Conservation (phyloP, 768 basidiomycete genomes). For the Steccherinum ochraceum region DNA sequence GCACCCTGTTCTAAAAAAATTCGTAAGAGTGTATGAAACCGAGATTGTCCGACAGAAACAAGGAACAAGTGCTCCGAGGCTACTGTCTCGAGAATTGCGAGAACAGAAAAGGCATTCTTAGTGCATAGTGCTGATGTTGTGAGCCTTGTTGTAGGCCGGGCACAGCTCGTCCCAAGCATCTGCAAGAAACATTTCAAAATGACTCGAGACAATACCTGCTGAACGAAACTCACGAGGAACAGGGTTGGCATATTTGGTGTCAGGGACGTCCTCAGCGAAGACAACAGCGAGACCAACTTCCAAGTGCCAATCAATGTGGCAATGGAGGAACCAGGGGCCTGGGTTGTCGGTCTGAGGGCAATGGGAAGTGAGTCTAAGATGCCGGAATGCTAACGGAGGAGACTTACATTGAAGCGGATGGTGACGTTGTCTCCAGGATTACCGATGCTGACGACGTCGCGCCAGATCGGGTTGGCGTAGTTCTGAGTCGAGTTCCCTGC, state of each 20-base stretch:
- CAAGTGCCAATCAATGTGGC: slow-evolving; percentile 11
- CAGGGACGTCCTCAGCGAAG: slow-evolving; percentile 27
- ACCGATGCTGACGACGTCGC: slow-evolving; percentile 27
- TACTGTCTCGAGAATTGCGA: too few species aligned
- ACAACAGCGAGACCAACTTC: slow-evolving; percentile 33
- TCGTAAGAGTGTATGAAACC: too few species aligned
- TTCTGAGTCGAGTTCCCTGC: slow-evolving; percentile 33
- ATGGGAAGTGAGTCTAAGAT: neutral
- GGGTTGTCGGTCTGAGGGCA: slow-evolving; percentile 7
- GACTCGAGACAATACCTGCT: neutral
- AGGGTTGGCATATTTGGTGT: slow-evolving; percentile 8
- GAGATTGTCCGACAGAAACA: too few species aligned
- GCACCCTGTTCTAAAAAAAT: too few species aligned
- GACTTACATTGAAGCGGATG: slow-evolving; percentile 12
- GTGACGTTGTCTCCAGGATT: slow-evolving; percentile 22
- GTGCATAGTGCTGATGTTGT: neutral
- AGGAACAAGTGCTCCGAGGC: too few species aligned
- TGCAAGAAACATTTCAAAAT: neutral
- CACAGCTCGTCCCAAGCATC: neutral
- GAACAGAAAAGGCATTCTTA: too few species aligned
- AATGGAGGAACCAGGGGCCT: slow-evolving; percentile 11
- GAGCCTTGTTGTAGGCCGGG: neutral
- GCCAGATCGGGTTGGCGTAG: slow-evolving; percentile 44
- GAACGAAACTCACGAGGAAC: slow-evolving; percentile 4
- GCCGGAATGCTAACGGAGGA: neutral